Evolutionary conservation across 768 basidiomycete species (phyloP).

Genomic region (Hericium coralloides): DNA sequence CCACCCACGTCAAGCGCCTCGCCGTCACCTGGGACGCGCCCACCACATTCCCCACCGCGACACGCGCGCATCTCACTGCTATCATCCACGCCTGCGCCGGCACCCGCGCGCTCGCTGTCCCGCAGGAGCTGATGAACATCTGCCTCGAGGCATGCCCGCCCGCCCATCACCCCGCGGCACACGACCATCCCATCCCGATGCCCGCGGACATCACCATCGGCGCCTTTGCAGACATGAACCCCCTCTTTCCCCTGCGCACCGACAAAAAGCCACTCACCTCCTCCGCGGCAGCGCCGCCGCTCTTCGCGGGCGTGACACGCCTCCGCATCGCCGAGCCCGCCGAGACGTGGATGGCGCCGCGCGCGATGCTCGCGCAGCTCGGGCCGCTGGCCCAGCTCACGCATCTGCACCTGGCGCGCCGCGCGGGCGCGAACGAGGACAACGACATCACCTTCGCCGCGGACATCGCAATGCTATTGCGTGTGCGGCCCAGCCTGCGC

Average conservation of each 20-base stretch:
- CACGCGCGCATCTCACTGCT: conserved; percentile 16
- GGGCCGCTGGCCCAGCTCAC: conserved; percentile 26
- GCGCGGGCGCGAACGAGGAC: conserved; percentile 30
- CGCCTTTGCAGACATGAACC: conserved; percentile 4
- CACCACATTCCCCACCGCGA: not conserved
- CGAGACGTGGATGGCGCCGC: conserved; percentile 27
- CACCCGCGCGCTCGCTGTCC: conserved; percentile 23
- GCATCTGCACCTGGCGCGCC: conserved; percentile 32
- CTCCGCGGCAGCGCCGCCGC: not conserved
- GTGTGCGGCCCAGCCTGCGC: conserved; percentile 20
- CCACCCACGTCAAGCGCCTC: conserved; percentile 28
- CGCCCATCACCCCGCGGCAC: not conserved
- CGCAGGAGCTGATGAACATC: conserved; percentile 8
- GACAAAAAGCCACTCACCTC: conserved; percentile 3
- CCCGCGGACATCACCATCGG: conserved; percentile 7
- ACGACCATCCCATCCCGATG: not conserved
- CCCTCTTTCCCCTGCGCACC: conserved; percentile 23
- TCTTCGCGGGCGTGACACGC: conserved; percentile 23
- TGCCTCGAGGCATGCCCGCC: not conserved
- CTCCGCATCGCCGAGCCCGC: conserved; percentile 32
- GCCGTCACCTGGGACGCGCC: conserved; percentile 21
- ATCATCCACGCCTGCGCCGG: conserved; percentile 28
- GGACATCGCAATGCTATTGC: conserved; percentile 24
- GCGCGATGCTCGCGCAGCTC: conserved; percentile 24
- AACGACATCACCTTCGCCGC: conserved; percentile 31